These are phyloP conservation scores for Trichoderma citrinoviride DNA, from an alignment of 2,329 filamentous ascomycete species.

Conservation along the genomic window DNA sequence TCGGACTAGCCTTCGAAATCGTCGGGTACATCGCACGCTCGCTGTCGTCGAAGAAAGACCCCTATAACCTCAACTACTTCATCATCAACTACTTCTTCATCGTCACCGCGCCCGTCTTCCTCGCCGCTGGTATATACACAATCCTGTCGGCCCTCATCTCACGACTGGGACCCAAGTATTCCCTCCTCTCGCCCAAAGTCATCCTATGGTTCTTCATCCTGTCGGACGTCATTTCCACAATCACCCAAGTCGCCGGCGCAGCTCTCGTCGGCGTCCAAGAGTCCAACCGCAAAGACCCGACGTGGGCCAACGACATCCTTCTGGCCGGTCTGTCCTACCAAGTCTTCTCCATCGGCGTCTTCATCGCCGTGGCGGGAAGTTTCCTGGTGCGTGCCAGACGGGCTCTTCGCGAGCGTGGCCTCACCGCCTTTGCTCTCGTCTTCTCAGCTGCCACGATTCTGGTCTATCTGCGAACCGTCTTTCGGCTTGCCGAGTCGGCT, in stretches of 20 bases:
- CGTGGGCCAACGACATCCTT: constrained; percentile 53
- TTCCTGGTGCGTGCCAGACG: constrained; percentile 42
- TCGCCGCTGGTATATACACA: constrained; percentile 56
- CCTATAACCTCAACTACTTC: constrained; percentile 55
- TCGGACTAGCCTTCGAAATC: constrained; percentile 48
- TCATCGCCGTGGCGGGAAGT: constrained; percentile 42
- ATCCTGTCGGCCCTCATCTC: constrained; percentile 50
- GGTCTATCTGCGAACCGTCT: constrained; percentile 52
- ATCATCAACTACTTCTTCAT: constrained; percentile 61
- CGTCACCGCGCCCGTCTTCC: constrained; percentile 57
- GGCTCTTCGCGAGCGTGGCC: constrained; percentile 30
- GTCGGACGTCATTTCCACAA: constrained; percentile 52
- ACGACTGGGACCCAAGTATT: constrained; percentile 42
- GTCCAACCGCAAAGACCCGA: constrained; percentile 49
- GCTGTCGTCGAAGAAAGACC: constrained; percentile 49
- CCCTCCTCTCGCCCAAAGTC: constrained; percentile 44
- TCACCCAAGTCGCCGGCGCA: constrained; percentile 53
- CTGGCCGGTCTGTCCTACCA: constrained; percentile 55
- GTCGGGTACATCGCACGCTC: constrained; percentile 49
- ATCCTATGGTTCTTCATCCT: constrained; percentile 55
- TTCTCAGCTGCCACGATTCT: constrained; percentile 46
- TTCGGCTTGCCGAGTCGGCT: constrained; percentile 53
- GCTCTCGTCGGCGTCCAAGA: constrained; percentile 51
- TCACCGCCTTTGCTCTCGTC: constrained; percentile 41
- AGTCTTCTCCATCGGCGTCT: constrained; percentile 49